Percentiles rank a stretch among this genome's conserved stretches.
Conservation (phyloP, 75 land plant genomes). For the Selaginella moellendorffii region DNA sequence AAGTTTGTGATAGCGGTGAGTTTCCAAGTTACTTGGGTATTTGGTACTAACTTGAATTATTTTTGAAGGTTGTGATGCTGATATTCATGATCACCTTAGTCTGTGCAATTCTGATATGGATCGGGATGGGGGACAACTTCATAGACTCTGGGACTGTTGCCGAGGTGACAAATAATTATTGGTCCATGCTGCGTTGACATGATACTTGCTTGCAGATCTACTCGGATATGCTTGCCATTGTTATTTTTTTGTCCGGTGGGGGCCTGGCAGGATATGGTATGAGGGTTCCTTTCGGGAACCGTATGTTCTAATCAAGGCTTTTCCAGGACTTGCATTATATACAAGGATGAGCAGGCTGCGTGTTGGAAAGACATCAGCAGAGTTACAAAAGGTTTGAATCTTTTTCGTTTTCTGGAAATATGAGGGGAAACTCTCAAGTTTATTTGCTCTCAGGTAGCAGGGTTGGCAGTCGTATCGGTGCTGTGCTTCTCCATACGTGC, state of each 20-base stretch:
- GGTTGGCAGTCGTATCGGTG: conserved; percentile 49
- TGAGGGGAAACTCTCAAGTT: conserved; percentile 5
- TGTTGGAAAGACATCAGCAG: not conserved
- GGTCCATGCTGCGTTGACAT: not conserved
- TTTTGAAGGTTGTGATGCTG: conserved; percentile 31
- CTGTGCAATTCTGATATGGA: conserved; percentile 49
- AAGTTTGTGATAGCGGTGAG: conserved; percentile 57
- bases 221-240: conserved; percentile 40
- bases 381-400: not conserved
- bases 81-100: conserved; percentile 38
- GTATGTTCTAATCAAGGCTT: not conserved
- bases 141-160: conserved; percentile 43
- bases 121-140: conserved; percentile 46
- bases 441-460: conserved; percentile 38
- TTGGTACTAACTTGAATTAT: not conserved
- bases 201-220: conserved; percentile 38
- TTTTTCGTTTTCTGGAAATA: not conserved
- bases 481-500: conserved; percentile 50
- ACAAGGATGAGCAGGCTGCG: not conserved
- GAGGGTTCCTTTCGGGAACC: too few relatives aligned
- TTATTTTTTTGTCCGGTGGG: conserved; percentile 38
- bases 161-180: conserved; percentile 25
- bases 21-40: not conserved
- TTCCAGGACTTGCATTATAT: not conserved
- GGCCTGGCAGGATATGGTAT: conserved; percentile 69